A percentile compares a stretch with the other conserved stretches of the same genome.
These are phyloP conservation scores for Xylogone sp. DNA, from an alignment of 2,329 filamentous ascomycete species.

Conservation along the genomic window DNA sequence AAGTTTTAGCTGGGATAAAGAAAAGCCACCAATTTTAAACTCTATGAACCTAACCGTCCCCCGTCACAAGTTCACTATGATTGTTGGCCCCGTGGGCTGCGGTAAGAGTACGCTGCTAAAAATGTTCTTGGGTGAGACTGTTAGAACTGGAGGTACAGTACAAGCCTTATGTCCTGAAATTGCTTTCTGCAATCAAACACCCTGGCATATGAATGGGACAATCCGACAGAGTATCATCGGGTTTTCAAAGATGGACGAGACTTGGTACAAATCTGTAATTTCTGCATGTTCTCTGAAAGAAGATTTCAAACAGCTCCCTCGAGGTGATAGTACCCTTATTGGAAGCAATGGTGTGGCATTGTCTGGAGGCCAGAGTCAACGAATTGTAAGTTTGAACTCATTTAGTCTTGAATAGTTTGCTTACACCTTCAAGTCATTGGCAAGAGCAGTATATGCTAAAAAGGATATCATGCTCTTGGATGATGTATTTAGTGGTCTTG, in stretches of 20 bases:
- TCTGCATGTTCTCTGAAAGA: conserved; percentile 12
- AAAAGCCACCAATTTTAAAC: no score
- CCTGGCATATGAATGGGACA: conserved; percentile 39
- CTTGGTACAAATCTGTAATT: conserved; percentile 18
- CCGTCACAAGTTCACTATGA: no score
- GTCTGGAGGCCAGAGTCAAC: conserved; percentile 17
- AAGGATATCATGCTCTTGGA: conserved; percentile 11
- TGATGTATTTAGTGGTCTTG: conserved; percentile 16
- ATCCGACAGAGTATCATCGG: conserved; percentile 36
- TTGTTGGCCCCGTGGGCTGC: conserved; percentile 28
- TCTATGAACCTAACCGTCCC: no score
- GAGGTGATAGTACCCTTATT: conserved; percentile 18
- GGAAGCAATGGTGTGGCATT: conserved; percentile 25
- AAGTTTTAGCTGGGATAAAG: no score
- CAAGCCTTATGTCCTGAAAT: not conserved
- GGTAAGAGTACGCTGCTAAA: conserved; percentile 27
- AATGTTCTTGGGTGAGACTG: conserved; percentile 22
- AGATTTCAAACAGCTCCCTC: conserved; percentile 15
- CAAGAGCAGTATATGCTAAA: conserved; percentile 15
- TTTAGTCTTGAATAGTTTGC: no score
- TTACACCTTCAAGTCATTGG: not conserved
- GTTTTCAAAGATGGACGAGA: conserved; percentile 15
- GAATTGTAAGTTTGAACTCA: conserved; percentile 2
- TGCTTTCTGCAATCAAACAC: conserved; percentile 38
- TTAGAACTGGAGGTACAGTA: not conserved